These are phyloP conservation scores for Trichoderma guizhouense DNA, from an alignment of 2,329 filamentous ascomycete species.

Conservation along the genomic window DNA sequence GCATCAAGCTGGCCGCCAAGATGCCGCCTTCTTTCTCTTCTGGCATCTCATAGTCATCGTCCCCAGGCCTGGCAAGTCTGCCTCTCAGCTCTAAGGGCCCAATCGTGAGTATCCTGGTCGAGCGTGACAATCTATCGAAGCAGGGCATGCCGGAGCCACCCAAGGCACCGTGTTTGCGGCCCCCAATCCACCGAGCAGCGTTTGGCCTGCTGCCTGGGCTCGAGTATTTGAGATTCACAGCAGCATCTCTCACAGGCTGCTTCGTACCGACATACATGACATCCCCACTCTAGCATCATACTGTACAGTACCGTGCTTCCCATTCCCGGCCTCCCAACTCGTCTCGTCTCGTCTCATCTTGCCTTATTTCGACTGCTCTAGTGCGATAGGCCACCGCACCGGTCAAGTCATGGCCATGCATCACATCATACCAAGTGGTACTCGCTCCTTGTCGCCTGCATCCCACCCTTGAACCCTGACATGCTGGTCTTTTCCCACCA, in stretches of 20 bases:
- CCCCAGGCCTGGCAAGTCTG: neutral
- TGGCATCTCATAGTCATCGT: neutral
- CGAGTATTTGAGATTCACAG: neutral
- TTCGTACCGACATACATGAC: neutral
- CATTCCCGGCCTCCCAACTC: neutral
- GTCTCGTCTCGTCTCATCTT: neutral
- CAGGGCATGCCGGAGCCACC: neutral
- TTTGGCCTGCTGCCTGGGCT: neutral
- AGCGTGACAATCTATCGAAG: neutral
- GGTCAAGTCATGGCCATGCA: neutral
- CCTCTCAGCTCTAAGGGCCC: neutral
- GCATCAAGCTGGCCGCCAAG: neutral
- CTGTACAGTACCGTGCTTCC: neutral
- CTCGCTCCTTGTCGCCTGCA: neutral
- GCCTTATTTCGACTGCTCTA: neutral
- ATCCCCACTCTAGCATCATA: neutral
- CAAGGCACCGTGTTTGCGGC: neutral
- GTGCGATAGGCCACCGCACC: neutral
- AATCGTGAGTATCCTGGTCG: neutral
- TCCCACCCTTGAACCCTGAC: neutral
- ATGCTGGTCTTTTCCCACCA: neutral
- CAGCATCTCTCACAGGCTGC: neutral
- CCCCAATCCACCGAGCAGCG: neutral
- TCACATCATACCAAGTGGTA: neutral
- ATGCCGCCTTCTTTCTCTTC: neutral